Evolutionary conservation across 176 grass and related monocot genomes (phyloP).

Genomic region (Triticum aestivum): IWGSC_CS_RefSeq_v2.1 NC_057801.1:608226984-608227483

Average conservation of each 20-base stretch:
- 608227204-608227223: slow-evolving; percentile 65
- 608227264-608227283: not conserved
- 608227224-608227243: slow-evolving; percentile 53
- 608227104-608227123: slow-evolving; percentile 25
- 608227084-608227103: not conserved
- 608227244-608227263: slow-evolving; percentile 34
- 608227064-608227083: not conserved
- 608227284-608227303: slow-evolving; percentile 6
- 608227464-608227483: not conserved
- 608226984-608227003: not conserved
- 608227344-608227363: slow-evolving; percentile 58
- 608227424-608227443: slow-evolving; percentile 49
- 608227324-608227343: slow-evolving; percentile 9
- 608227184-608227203: slow-evolving; percentile 36
- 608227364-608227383: slow-evolving; percentile 17
- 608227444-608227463: not conserved
- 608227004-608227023: not conserved
- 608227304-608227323: slow-evolving; percentile 18
- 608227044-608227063: not conserved
- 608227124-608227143: not conserved
- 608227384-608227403: slow-evolving; percentile 52
- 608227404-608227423: slow-evolving; percentile 58
- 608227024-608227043: not conserved
- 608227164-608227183: slow-evolving; percentile 12
- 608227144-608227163: slow-evolving; percentile 8